Conservation (phyloP, 2,329 filamentous ascomycete species). For the Alternaria sp. region DNA sequence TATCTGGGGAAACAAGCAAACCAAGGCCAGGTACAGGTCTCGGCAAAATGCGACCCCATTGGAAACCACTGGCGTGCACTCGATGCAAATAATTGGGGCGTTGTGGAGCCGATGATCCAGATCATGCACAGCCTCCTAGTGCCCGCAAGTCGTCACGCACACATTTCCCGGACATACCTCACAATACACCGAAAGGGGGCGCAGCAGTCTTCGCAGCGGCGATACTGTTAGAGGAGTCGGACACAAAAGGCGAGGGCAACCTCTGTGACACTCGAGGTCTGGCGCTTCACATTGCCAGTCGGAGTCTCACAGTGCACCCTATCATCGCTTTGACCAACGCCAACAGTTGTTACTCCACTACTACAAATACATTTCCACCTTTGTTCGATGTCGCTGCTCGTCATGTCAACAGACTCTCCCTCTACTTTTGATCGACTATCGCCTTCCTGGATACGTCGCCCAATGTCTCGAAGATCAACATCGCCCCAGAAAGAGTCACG, state of each 20-base stretch:
- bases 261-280: constrained; percentile 13
- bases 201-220: constrained; percentile 21
- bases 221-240: constrained; percentile 9
- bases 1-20: constrained; percentile 13
- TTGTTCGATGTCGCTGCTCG: constrained; percentile 36
- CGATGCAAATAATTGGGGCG: constrained; percentile 14
- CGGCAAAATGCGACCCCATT: constrained; percentile 9
- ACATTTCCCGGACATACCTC: constrained; percentile 9
- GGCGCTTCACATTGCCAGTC: neutral
- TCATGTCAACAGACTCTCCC: constrained; percentile 37
- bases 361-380: neutral
- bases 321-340: constrained; percentile 12
- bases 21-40: constrained; percentile 19
- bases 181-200: constrained; percentile 20
- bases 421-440: constrained; percentile 34
- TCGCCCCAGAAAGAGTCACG: constrained; percentile 28
- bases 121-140: constrained; percentile 27
- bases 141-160: constrained; percentile 17
- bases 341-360: neutral
- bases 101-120: constrained; percentile 20
- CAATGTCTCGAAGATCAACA: constrained; percentile 25
- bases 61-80: constrained; percentile 29
- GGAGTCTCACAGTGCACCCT: constrained; percentile 4
- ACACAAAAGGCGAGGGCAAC: constrained; percentile 19
- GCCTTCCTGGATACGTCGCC: constrained; percentile 37